Evolutionary conservation across 306 rosid genomes (phyloP).

Genomic region (Cucumis sativus): Cucumber_9930_V3 NC_026655.2:19101001-19101500

Average conservation of each 20-base stretch:
- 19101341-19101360: background rate
- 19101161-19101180: too few relatives aligned
- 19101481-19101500: background rate
- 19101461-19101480: background rate
- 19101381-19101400: background rate
- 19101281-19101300: background rate
- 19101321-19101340: background rate
- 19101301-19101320: background rate
- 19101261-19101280: background rate
- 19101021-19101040: too few relatives aligned
- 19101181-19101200: too few relatives aligned
- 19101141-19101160: too few relatives aligned
- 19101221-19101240: background rate
- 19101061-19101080: too few relatives aligned
- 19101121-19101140: too few relatives aligned
- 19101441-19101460: background rate
- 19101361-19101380: background rate
- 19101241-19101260: background rate
- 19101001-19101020: too few relatives aligned
- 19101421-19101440: background rate
- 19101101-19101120: too few relatives aligned
- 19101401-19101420: background rate
- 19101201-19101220: too few relatives aligned
- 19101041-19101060: too few relatives aligned
- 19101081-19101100: too few relatives aligned